Evolutionary conservation across 768 basidiomycete genomes (phyloP), one percentile per base, ranked within the genome.

Genomic region (Phanerodontia chrysosporium): DNA sequence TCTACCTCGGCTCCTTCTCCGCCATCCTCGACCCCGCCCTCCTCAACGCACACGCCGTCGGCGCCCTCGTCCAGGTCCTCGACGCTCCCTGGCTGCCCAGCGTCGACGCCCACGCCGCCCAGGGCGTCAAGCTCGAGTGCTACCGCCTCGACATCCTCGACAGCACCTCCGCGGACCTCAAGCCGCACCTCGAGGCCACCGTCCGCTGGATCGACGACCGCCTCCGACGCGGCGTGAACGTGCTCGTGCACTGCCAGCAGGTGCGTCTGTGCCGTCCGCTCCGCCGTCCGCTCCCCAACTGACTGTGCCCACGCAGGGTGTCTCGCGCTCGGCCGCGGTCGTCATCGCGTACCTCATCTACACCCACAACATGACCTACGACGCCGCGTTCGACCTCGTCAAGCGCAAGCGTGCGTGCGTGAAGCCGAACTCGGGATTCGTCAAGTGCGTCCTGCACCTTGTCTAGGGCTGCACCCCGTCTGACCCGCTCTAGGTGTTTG

Each of bases 191-290:
- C 25, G 86, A 90, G 68, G 79, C 76, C 3, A 86, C 83, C 21
- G 89, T 88, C 58, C 76, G 78, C 46, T 80, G 84, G 69, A 91
- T 91, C 58, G 83, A 87, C 62, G 74, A 73, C 28, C 80, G 83
- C 18, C 75, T 91, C n/a, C 66, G 74, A 2, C 73, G 75, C 21
- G 89, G 89, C 2, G 71, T 80, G 60, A 87, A 83, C 59, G 84
- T 91, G 10, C 78, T 91, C 58, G 89, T 91, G 1, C 89, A 91
- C 68, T 91, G 89, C 65, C 89, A 91, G 62, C 89, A 91, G 86
- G 89, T 90, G 59, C 65, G 80, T 67, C 10, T 24, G 42, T 18
- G 46, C 9, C 7, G 36, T 49, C 32, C 39, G 8, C 18, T 42
- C 39, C 39, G 8, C 18, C n/a, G 8, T 9, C 10, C 39, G 18